Evolutionary conservation across 495 filamentous ascomycete species (phyloP).

Genomic region (Baudoinia panamericana): DNA sequence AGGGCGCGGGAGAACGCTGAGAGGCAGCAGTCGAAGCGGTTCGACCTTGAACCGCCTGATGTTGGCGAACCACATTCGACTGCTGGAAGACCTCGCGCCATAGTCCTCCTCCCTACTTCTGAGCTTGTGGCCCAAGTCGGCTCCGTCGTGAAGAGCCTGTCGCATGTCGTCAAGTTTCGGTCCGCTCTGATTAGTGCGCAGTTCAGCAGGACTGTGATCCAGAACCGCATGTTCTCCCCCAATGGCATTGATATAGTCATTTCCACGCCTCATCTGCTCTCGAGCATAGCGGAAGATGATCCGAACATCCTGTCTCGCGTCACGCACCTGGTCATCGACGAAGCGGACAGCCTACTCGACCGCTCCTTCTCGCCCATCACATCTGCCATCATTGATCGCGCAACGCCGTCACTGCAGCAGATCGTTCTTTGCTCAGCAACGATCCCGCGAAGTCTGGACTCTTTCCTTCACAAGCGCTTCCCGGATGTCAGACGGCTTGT

Average conservation of each 20-base stretch:
- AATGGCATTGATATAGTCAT: conserved; percentile 75
- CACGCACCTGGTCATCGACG: conserved; percentile 75
- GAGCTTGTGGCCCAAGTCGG: conserved; percentile 88
- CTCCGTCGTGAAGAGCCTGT: conserved; percentile 59
- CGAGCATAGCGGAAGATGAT: conserved; percentile 70
- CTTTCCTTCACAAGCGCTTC: conserved; percentile 63
- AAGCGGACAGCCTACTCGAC: conserved; percentile 91
- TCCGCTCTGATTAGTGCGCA: conserved; percentile 66
- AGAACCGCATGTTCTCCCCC: conserved; percentile 67
- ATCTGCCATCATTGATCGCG: conserved; percentile 62
- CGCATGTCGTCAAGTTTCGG: conserved; percentile 72
- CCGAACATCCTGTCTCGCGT: conserved; percentile 83
- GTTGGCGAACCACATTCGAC: conserved; percentile 54
- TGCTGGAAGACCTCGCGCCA: conserved; percentile 62
- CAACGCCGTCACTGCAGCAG: conserved; percentile 64
- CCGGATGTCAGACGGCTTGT: conserved; percentile 73
- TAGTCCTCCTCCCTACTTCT: conserved; percentile 85
- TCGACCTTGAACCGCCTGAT: conserved; percentile 42
- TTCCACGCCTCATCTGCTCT: conserved; percentile 75
- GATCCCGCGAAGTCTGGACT: conserved; percentile 78
- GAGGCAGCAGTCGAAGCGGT: conserved; percentile 21
- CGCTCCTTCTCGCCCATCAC: conserved; percentile 78
- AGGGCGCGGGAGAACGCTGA: conserved; percentile 36
- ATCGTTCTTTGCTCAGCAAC: conserved; percentile 95
- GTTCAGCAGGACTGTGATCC: conserved; percentile 64